Evolutionary conservation across 1,284 basidiomycete genomes (phyloP).

Genomic region (Clitocybe nebularis): DNA sequence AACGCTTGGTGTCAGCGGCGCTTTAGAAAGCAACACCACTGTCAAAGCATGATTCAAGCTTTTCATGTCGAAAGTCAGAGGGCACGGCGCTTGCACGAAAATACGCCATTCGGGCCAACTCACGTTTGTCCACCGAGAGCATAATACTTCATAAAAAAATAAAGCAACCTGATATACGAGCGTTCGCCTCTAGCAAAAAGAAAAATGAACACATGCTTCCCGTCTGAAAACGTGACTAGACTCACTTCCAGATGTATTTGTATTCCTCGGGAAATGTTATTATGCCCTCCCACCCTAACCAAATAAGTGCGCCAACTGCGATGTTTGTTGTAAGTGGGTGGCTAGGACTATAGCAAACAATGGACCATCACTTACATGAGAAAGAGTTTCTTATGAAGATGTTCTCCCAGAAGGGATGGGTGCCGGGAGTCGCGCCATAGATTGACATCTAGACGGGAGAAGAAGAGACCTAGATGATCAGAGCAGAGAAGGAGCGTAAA

Average conservation of each 20-base stretch:
- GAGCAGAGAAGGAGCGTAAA: not conserved
- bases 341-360: not conserved
- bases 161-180: slow-evolving; percentile 2
- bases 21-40: slow-evolving; percentile 6
- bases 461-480: not conserved
- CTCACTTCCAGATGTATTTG: slow-evolving; percentile 13
- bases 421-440: not conserved
- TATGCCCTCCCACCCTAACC: slow-evolving; percentile 12
- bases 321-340: not conserved
- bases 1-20: not conserved
- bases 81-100: not conserved
- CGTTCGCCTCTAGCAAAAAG: not conserved
- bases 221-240: not conserved
- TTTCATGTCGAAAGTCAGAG: not conserved
- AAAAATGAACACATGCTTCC: not conserved
- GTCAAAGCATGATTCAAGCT: slow-evolving; percentile 13
- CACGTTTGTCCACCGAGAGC: slow-evolving; percentile 13
- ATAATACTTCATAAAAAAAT: slow-evolving; percentile 11
- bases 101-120: not conserved
- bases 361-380: slow-evolving; percentile 7
- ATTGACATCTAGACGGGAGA: slow-evolving; percentile 1
- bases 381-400: slow-evolving; percentile 8
- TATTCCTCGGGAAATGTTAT: slow-evolving; percentile 9
- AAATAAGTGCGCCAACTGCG: slow-evolving; percentile 5
- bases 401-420: slow-evolving; percentile 7